Conservation (phyloP, 345 rosid genomes). For the Melaleuca quinquenervia region DNA sequence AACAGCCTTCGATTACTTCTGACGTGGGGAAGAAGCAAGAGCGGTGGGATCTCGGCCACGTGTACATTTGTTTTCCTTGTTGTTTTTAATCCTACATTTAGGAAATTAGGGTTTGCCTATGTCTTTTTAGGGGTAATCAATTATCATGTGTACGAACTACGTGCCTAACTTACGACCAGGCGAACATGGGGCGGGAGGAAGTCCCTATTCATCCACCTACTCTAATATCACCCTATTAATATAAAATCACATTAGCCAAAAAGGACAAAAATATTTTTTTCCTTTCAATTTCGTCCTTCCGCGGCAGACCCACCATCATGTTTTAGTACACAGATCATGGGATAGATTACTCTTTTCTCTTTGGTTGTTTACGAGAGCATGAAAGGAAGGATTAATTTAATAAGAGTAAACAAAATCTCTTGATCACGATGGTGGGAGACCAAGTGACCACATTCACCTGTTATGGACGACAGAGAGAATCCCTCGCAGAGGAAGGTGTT, state of each 20-base stretch:
- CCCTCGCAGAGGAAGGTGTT: background rate
- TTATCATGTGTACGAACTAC: background rate
- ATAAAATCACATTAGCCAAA: too few relatives aligned
- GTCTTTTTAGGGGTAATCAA: background rate
- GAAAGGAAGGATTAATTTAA: background rate
- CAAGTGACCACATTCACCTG: background rate
- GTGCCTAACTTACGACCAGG: background rate
- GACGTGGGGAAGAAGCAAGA: background rate
- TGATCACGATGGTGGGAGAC: background rate
- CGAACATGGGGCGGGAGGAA: background rate
- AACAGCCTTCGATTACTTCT: constrained; percentile 59
- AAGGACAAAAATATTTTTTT: too few relatives aligned
- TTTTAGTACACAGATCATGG: too few relatives aligned
- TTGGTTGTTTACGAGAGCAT: background rate
- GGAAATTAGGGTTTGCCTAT: background rate
- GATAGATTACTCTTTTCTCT: background rate
- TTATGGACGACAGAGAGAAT: background rate
- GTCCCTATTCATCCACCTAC: background rate
- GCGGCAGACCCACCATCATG: too few relatives aligned
- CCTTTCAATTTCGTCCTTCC: too few relatives aligned
- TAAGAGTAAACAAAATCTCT: background rate
- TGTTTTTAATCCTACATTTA: background rate
- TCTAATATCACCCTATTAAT: background rate
- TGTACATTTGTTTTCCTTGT: background rate
- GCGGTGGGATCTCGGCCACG: constrained; percentile 17